Evolutionary conservation across 2,329 filamentous ascomycete species (phyloP), one percentile per base, ranked within the genome.

Genomic region (Cercospora sesami): DNA sequence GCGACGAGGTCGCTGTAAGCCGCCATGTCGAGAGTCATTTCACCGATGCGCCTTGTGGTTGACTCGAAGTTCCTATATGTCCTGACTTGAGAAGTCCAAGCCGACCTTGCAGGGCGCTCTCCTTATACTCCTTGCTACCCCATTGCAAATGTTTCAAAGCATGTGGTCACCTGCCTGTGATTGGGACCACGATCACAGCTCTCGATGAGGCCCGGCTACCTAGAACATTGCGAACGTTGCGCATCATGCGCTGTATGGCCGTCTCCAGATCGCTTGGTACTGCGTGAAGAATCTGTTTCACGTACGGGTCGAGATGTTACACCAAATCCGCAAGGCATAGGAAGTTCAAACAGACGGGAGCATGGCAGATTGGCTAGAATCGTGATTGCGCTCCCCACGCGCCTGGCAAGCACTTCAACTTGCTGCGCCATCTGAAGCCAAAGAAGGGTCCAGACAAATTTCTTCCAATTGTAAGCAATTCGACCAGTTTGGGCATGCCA

Each of bases 1-100:
- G 90, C 1, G 90, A 92, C 71, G 89, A 90, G 73, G 80, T 81
- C 0, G 90, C 90, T 8, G 88, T 92, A 9, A 86, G 86, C 9
- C 84, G 89, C 77, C 90, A 92, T 73, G 88, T 92, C 67, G 86
- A 86, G 28, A 77, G 74, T 3, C 87, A 90, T 75, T 88, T 90
- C 30, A 64, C 23, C 33, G 48, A 55, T 42, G 61, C 61, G 16
- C 48, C 61, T 57, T 64, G 61, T 39, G 48, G n/a, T 42, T 58
- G 31, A 58, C 5, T 14, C 21, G 45, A 23, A 23, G 21, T 7
- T 42, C 36, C 36, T n/a, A 42, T 16, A n/a, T n/a, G 36, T 42
- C 36, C 36, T 42, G 16, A 42, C 14, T 42, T n/a, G 36, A 6
- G 36, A 42, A 42, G 6, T n/a, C 16, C 36, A 42, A 42, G 36